Conservation (phyloP, 768 basidiomycete species). For the Podaxis sp. region DNA sequence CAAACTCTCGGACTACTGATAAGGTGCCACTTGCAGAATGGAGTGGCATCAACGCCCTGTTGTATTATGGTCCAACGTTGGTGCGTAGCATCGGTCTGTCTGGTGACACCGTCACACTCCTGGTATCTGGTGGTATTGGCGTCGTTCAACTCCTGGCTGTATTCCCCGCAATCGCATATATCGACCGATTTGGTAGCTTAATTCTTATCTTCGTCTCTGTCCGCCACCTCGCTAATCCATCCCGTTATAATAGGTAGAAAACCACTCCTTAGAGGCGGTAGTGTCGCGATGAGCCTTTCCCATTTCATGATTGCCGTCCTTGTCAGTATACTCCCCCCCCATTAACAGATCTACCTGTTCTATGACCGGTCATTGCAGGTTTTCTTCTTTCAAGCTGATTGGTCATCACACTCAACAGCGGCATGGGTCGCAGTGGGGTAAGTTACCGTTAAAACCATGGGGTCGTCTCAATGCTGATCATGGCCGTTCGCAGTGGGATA, state of each 20-base stretch:
- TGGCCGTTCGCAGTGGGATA: slow-evolving; percentile 34
- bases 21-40: slow-evolving; percentile 49
- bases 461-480: not conserved
- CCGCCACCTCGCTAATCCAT: not conserved
- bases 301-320: slow-evolving; percentile 64
- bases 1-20: not conserved
- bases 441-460: slow-evolving; percentile 15
- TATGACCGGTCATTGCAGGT: slow-evolving; percentile 19
- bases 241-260: slow-evolving; percentile 44
- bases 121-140: slow-evolving; percentile 77
- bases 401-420: slow-evolving; percentile 51
- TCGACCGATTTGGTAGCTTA: slow-evolving; percentile 57
- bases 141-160: slow-evolving; percentile 76
- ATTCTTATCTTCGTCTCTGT: slow-evolving; percentile 11
- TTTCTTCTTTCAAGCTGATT: slow-evolving; percentile 44
- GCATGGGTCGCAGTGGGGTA: slow-evolving; percentile 72
- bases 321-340: slow-evolving; percentile 29
- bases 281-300: slow-evolving; percentile 56
- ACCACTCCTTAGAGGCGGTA: slow-evolving; percentile 61
- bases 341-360: too few species aligned
- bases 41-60: slow-evolving; percentile 81
- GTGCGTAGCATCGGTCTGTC: slow-evolving; percentile 59
- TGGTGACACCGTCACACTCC: slow-evolving; percentile 53
- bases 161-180: slow-evolving; percentile 64
- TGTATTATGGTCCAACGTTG: slow-evolving; percentile 79